Percentiles rank a stretch among this genome's conserved stretches.
Conservation (phyloP, 2,329 filamentous ascomycete species). For the Colletotrichum melonis region DNA sequence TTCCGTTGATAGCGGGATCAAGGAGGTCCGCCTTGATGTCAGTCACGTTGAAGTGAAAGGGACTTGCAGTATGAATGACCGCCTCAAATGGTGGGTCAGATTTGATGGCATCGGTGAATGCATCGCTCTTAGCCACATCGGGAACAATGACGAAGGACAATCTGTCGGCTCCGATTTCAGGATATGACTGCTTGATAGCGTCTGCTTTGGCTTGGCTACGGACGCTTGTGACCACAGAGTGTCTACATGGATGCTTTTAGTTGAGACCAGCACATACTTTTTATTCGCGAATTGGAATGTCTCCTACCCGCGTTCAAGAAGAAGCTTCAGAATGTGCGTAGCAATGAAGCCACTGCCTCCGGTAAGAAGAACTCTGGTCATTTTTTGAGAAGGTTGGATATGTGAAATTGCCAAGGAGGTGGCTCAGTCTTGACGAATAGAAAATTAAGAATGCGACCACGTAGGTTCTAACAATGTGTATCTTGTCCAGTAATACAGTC, state of each 20-base stretch:
- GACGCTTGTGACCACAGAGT: neutral
- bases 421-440: too few species aligned
- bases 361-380: too few species aligned
- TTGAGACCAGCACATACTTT: too few species aligned
- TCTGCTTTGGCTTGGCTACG: neutral
- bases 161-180: neutral
- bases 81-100: slow-evolving; percentile 70
- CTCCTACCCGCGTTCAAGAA: neutral
- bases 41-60: slow-evolving; percentile 76
- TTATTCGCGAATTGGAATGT: neutral
- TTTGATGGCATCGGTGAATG: neutral
- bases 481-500: too few species aligned
- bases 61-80: slow-evolving; percentile 79
- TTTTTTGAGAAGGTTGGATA: too few species aligned
- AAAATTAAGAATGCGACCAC: too few species aligned
- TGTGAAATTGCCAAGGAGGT: too few species aligned
- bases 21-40: slow-evolving; percentile 59
- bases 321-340: neutral
- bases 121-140: neutral
- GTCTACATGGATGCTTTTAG: neutral
- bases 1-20: slow-evolving; percentile 64
- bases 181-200: too few species aligned
- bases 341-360: slow-evolving; percentile 1
- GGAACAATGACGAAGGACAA: neutral
- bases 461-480: too few species aligned